Percentiles rank a stretch among this genome's conserved stretches.
Conservation (phyloP, 768 basidiomycete species). For the Multifurca ochricompacta region DNA sequence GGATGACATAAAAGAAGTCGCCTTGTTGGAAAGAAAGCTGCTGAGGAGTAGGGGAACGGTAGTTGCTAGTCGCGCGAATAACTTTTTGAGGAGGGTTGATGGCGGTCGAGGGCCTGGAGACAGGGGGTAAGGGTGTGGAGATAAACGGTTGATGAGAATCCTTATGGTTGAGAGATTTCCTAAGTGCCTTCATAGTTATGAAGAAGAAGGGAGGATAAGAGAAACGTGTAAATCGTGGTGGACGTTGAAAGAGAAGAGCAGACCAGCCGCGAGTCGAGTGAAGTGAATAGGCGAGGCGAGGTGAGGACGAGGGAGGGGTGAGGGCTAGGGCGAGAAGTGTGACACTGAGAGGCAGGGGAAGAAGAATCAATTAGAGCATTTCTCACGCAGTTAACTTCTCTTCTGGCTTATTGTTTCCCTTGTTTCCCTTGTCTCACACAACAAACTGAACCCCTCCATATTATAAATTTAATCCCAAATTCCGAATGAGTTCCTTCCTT, state of each 20-base stretch:
- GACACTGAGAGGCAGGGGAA: too few relatives aligned
- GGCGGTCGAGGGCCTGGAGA: slow-evolving; percentile 63
- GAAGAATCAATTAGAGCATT: too few relatives aligned
- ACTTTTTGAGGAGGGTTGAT: slow-evolving; percentile 89
- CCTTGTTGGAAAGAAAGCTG: slow-evolving; percentile 88
- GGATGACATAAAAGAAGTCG: slow-evolving; percentile 95
- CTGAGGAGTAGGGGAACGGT: slow-evolving; percentile 66
- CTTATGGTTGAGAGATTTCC: slow-evolving; percentile 75
- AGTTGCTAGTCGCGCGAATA: slow-evolving; percentile 70
- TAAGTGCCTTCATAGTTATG: slow-evolving; percentile 66
- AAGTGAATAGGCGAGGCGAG: neutral
- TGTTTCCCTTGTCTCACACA: neutral
- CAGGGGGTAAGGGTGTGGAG: slow-evolving; percentile 53
- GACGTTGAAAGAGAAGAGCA: slow-evolving; percentile 22
- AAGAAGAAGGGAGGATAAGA: slow-evolving; percentile 8
- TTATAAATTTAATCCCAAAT: too few relatives aligned
- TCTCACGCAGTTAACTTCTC: slow-evolving; percentile 10
- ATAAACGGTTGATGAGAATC: slow-evolving; percentile 61
- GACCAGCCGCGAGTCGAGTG: slow-evolving; percentile 20
- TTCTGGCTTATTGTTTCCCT: neutral
- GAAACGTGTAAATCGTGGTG: slow-evolving; percentile 21
- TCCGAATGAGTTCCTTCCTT: neutral
- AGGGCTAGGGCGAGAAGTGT: too few relatives aligned
- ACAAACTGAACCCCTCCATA: too few relatives aligned
- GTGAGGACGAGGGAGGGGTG: neutral